Base-by-base conservation (phyloP, 805 yeast species). In the Saturnispora ahearnii region DNA sequence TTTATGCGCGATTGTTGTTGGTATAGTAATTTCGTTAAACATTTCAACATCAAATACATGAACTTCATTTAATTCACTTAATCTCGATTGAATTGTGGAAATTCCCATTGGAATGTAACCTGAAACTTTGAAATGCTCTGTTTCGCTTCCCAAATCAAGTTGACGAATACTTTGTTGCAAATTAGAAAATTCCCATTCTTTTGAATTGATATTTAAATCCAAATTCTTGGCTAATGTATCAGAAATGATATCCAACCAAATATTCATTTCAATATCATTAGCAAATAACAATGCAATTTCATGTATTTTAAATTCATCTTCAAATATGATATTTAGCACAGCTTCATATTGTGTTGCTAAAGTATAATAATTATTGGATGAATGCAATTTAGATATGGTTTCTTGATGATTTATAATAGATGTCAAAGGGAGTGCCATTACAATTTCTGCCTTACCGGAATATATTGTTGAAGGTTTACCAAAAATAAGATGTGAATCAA, bases 401-500 rank as follows among this genome's bases (percentile, higher is more conserved):
- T 38, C 46, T 33, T 36, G 29, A 18, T 38, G 26, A 42, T 55
- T 55, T 37, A 54, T 50, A 12, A 63, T 59, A 2, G 67, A 59
- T 2, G 72, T 55, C 31, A 78, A 60, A 0, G 85, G 82, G 8
- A 81, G 65, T 12, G 79, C 68, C 53, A 78, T 75, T 13, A 62
- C 65, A 5, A 77, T 67, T 4, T 64, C 70, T 32, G 61, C 57
- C 28, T 56, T 64, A 8, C 46, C 42, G 4, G 45, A 15, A 40
- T 50, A 55, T 49, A 12, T 49, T 46, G 51, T 62, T 63, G 24
- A 57, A 44, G 15, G 64, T 52, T 24, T 64, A 52, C 11, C 70
- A 62, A 33, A 76, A 51, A 80, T 54, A 28, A 79, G 57, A 58
- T 78, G 81, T 4, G 79, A 69, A 52, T 79, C 76, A 64, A 76